Percentiles rank a stretch among this genome's conserved stretches.
These are phyloP conservation scores for Scenedesmus sp. DNA, from an alignment of 163 green algal genomes.

Conservation along the genomic window DNA sequence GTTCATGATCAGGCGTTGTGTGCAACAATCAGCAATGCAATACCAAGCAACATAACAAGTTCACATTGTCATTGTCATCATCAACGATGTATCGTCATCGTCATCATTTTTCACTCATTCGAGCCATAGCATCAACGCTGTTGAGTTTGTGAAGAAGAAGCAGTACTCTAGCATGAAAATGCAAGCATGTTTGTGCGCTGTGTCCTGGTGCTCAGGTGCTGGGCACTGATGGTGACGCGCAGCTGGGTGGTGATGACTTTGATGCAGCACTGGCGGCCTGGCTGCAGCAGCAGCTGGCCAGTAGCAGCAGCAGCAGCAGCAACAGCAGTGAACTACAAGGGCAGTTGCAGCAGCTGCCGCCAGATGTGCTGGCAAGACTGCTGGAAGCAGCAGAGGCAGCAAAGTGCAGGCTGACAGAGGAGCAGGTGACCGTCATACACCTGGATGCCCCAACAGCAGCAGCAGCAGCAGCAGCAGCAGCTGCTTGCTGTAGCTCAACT, in stretches of 20 bases:
- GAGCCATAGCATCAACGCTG: too few relatives aligned
- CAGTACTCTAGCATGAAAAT: too few relatives aligned
- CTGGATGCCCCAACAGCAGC: not conserved
- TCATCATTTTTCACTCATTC: too few relatives aligned
- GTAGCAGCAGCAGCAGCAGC: conserved; percentile 37
- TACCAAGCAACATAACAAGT: too few relatives aligned
- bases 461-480: conserved; percentile 31
- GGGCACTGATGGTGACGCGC: conserved; percentile 80
- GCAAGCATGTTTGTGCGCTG: too few relatives aligned
- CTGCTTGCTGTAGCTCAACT: not conserved
- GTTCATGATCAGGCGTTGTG: too few relatives aligned
- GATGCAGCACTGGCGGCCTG: conserved; percentile 71
- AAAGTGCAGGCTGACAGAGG: conserved; percentile 39
- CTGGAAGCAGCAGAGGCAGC: conserved; percentile 47
- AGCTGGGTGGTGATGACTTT: conserved; percentile 91
- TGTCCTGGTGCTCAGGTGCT: conserved; percentile 72
- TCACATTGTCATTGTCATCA: too few relatives aligned
- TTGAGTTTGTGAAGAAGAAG: too few relatives aligned
- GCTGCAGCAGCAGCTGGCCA: conserved; percentile 42
- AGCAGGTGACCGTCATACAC: not conserved
- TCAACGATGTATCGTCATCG: too few relatives aligned
- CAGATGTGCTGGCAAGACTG: conserved; percentile 34
- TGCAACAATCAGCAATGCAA: too few relatives aligned
- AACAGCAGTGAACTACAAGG: not conserved
- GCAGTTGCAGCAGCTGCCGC: conserved; percentile 33